Evolutionary conservation across 495 filamentous ascomycete genomes (phyloP).

Genomic region (Rhizodiscina lignyota): DNA sequence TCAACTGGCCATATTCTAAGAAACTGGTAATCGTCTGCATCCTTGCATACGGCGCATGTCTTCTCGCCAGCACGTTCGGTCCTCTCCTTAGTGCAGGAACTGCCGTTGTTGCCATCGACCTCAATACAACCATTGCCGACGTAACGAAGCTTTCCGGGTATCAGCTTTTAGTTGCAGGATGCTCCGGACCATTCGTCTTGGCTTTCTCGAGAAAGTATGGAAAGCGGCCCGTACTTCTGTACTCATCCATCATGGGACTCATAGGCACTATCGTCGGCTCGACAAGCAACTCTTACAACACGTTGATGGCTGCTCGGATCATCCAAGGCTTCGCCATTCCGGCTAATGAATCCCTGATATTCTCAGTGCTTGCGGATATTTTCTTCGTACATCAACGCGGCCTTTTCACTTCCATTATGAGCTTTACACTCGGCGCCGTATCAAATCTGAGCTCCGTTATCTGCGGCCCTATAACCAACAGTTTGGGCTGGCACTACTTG

Average conservation of each 20-base stretch:
- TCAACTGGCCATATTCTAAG: conserved; percentile 10
- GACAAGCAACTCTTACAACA: conserved; percentile 7
- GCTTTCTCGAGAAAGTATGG: conserved; percentile 11
- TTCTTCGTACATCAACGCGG: conserved; percentile 16
- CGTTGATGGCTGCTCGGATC: conserved; percentile 7
- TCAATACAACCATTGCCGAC: conserved; percentile 6
- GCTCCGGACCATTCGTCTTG: conserved; percentile 7
- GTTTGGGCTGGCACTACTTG: conserved; percentile 13
- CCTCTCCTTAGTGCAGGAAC: conserved; percentile 8
- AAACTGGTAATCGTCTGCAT: conserved; percentile 6
- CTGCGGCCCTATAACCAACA: conserved; percentile 10
- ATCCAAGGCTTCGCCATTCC: conserved; percentile 9
- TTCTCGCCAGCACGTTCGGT: conserved; percentile 7
- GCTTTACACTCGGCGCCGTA: conserved; percentile 11
- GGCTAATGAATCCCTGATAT: conserved; percentile 11
- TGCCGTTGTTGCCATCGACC: conserved; percentile 9
- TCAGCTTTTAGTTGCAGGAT: conserved; percentile 8
- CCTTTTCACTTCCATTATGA: conserved; percentile 8
- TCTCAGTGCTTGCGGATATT: conserved; percentile 11
- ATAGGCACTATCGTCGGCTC: conserved; percentile 9
- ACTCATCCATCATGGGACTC: conserved; percentile 6
- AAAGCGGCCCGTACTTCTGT: conserved; percentile 6
- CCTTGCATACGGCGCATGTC: conserved; percentile 3
- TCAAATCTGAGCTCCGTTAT: conserved; percentile 12
- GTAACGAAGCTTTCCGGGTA: conserved; percentile 10